Evolutionary conservation across 306 rosid genomes (phyloP), one percentile per base, ranked within the genome.

Genomic region (Cotoneaster glaucophyllus): DNA sequence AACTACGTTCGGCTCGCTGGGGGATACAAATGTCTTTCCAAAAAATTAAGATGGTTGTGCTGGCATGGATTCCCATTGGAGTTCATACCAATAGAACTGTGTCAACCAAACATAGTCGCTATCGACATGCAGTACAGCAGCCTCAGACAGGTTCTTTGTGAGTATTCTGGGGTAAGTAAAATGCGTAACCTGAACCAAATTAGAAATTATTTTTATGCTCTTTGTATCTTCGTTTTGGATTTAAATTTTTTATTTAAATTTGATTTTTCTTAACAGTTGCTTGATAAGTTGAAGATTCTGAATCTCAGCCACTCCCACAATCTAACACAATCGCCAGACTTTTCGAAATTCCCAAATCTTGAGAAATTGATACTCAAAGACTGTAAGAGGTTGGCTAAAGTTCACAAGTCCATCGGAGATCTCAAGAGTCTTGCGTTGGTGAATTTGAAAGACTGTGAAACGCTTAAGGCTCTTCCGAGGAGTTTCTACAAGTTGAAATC

Each of bases 291-390:
- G 26, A 85, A 74, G 39, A 26, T 78, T 26, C 86, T 85, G 14
- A 87, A 77, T 77, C 84, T 87, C 0, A 71, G 89, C 32, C 87
- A 85, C 71, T 87, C 86, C 14, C 68, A 48, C 15, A 8, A 37
- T 74, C 54, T 83, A 54, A 57, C 12, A 9, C 29, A 2, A 0
- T 81, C 82, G 13, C 91, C 89, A 0, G 77, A 87, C 48, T 85
- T 87, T 56, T 73, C 70, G 17, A 64, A 56, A 12, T 59, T 83
- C 18, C 87, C 88, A 0, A 82, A 70, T 76, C 84, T 83, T 0
- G 82, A 83, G 76, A 48, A 32, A 32, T 32, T 32, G 37, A 32
- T 32, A 32, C 37, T 32, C 37, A 32, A 32, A 32, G 37, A 32
- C 7, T 32, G 37, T 32, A 32, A 32, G 37, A 32, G 37, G 37